Evolutionary conservation across 192 early-diverging fungal species (phyloP), one percentile per base, ranked within the genome.

Genomic region (Chytriomyces sp.): DNA sequence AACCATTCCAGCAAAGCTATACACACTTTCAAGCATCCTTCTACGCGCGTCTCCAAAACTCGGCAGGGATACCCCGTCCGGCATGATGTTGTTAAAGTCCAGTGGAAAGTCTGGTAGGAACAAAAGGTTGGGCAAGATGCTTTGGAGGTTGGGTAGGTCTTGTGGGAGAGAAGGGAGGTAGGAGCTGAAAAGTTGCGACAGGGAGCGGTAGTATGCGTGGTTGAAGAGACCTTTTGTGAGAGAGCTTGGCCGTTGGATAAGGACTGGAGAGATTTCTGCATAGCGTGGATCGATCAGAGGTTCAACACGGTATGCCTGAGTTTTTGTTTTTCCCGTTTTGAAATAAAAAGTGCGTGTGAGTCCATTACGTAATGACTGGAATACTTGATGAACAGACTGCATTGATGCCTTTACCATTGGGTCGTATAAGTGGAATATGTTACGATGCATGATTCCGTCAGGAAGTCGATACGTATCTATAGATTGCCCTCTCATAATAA

Each of bases 391-490:
- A 72, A 44, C 71, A 74, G 49, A 24, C 7, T 66, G 8, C n/a
- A 11, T 43, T 43, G 49, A 10, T 20, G 23, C 18, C 7, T 64
- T 20, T 76, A 84, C 81, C 59, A 87, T 26, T 6, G 86, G 86
- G 65, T 88, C 86, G 68, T 83, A 86, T 11, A 88, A 67, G 57
- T 84, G 75, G 66, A 88, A 88, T 10, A 88, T 45, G 79, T 88
- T 88, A 53, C 80, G 81, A 62, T 80, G 83, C n/a, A 72, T 10
- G n/a, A 79, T 81, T 24, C 63, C 73, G 13, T 50, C 13, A 5
- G 81, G 81, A 45, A 83, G 76, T 45, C 57, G 13, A 67, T 85
- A 87, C 0, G 48, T 45, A 20, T 69, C 7, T n/a, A 70, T 47
- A 7, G 46, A 44, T 66, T 84, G 83, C 0, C 86, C 86, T 10